Evolutionary conservation across 495 filamentous ascomycete species (phyloP), one percentile per base, ranked within the genome.

Genomic region (Hypoxylon crocopeplum): DNA sequence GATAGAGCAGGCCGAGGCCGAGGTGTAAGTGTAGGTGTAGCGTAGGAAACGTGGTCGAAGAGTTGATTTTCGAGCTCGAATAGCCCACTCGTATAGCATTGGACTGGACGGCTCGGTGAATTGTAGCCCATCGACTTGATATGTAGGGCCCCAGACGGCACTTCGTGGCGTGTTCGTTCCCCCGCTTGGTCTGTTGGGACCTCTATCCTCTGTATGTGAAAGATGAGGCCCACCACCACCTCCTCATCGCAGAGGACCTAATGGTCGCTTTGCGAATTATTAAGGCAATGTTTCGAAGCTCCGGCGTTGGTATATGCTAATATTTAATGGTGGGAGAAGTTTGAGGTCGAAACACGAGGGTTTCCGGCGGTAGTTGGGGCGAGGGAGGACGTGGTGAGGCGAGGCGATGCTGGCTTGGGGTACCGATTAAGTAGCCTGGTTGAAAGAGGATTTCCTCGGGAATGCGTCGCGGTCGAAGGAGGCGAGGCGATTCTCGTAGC

Each of bases 171-270:
- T 53, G 2, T 21, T 40, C 21, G 32, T 53, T 37, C 42, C 16
- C 38, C 51, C 52, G 50, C 44, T 48, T 62, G 29, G 53, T 40
- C 34, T 48, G 34, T 48, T 57, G 48, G 17, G 44, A 53, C 66
- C 62, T 67, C 59, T 66, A 69, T 56, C 66, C 59, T 61, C 52
- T 44, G 37, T 59, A 58, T 62, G 37, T 60, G 46, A 66, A 65
- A 66, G 69, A 69, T 63, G 59, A 70, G 66, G 61, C 62, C 70
- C 72, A 62, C 70, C 73, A 67, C 72, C 73, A 65, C 72, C 73
- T 67, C 73, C 72, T 69, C 73, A 74, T 76, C 69, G 69, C 68
- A 70, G 65, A 66, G 66, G 67, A 73, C 72, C 73, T 61, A 61
- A 51, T 59, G 69, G 73, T 62, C 73, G 56, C 71, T 63, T 67